Conservation (phyloP, 2,329 filamentous ascomycete genomes). For the Chaetomiaceae sp. region DNA sequence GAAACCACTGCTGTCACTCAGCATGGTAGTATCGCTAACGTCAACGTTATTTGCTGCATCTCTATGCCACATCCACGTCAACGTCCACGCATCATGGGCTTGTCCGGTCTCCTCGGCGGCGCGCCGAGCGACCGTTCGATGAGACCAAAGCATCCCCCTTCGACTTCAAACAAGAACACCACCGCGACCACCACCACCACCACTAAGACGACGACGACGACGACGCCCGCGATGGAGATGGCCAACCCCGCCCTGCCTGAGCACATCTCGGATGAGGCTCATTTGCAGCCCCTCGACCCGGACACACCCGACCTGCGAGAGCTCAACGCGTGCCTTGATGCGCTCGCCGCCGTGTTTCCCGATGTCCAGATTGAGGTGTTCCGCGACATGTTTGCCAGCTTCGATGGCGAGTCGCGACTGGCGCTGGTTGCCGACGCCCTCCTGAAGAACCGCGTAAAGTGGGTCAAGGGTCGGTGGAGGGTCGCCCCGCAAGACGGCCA, state of each 20-base stretch:
- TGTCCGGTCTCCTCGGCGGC: conserved; percentile 44
- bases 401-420: conserved; percentile 70
- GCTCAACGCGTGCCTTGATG: conserved; percentile 65
- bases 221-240: too few species aligned
- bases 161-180: conserved; percentile 23
- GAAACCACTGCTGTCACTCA: neutral
- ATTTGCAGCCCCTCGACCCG: conserved; percentile 44
- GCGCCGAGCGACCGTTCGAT: conserved; percentile 32
- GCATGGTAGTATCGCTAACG: too few species aligned
- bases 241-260: conserved; percentile 18
- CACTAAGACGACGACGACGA: too few species aligned
- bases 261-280: conserved; percentile 52
- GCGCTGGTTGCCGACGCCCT: conserved; percentile 73
- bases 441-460: conserved; percentile 65
- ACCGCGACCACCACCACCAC: conserved; percentile 23
- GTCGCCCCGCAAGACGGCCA: conserved; percentile 34
- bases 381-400: conserved; percentile 70
- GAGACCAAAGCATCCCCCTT: conserved; percentile 25
- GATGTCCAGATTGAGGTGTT: conserved; percentile 79
- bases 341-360: conserved; percentile 68
- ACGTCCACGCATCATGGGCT: conserved; percentile 44
- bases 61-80: too few species aligned
- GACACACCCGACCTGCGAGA: conserved; percentile 61
- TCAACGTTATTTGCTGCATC: neutral
- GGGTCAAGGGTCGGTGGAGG: conserved; percentile 65